Percentiles rank a stretch among this genome's conserved stretches.
These are phyloP conservation scores for Puccinia hordei DNA, from an alignment of 1,284 basidiomycete genomes.

Conservation along the genomic window DNA sequence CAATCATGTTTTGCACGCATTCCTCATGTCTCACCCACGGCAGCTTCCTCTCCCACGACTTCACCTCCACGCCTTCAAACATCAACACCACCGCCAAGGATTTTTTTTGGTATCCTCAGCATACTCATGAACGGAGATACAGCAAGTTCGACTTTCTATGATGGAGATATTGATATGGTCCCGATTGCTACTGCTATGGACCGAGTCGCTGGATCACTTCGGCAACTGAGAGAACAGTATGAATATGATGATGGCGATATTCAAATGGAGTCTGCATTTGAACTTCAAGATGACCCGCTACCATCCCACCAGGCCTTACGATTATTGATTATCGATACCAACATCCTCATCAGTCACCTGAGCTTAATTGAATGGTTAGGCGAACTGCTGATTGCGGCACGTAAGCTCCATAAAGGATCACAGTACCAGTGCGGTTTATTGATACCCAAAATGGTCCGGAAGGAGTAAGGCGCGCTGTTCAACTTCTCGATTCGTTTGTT, in stretches of 20 bases:
- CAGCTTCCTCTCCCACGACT: no score
- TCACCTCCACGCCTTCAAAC: no score
- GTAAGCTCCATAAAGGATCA: constrained; percentile 9
- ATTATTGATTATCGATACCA: constrained; percentile 33
- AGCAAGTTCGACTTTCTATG: background rate
- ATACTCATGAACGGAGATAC: background rate
- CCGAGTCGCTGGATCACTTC: constrained; percentile 31
- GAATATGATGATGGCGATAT: constrained; percentile 12
- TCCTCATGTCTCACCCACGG: no score
- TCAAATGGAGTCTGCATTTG: constrained; percentile 30
- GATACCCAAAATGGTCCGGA: constrained; percentile 33
- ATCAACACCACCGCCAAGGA: no score
- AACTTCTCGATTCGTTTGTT: background rate
- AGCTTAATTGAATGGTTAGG: constrained; percentile 34
- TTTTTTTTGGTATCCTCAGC: background rate
- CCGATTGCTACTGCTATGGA: constrained; percentile 28
- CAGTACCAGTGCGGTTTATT: constrained; percentile 17
- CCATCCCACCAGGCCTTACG: background rate
- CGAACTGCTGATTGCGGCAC: constrained; percentile 29
- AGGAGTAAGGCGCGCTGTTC: constrained; percentile 26
- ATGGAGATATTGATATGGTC: constrained; percentile 28
- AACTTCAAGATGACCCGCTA: background rate
- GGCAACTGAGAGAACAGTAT: constrained; percentile 31
- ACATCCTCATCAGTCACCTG: constrained; percentile 35
- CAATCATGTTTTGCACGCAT: no score